Base-by-base conservation (phyloP, 768 basidiomycete genomes). In the Boletus rubropictus region DNA sequence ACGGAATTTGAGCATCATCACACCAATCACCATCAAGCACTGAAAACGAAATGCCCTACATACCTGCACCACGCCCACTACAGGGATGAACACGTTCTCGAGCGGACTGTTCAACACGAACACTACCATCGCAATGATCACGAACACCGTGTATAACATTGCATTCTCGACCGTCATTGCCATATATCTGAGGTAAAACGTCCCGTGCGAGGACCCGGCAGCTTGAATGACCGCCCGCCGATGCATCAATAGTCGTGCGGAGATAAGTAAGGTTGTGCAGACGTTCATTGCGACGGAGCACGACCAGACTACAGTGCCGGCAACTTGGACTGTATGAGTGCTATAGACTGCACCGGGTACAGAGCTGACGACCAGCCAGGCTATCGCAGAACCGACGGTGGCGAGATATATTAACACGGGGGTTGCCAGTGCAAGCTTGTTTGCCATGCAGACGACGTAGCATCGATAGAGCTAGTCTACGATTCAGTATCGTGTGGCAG, bases 121-220 rank as follows among this genome's bases (percentile, higher is more conserved):
- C 14, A 47, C 44, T 2, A 48, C 27, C 31, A 62, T 11, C 1
- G 50, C 48, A 2, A 54, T 12, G 27, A 59, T 31, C 10, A 15
- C 50, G 5, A 54, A 56, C 15, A 24, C 25, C 0, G 59, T 53
- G 22, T 61, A 61, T 24, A 61, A 29, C 36, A 46, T 0, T 0
- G 59, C 59, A 46, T 60, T 60, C 46, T 61, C 59, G 37, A 61
- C 51, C 18, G 57, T 54, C 54, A 61, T 52, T 3, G 54, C 49
- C 60, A 62, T 56, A 21, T 56, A 61, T 2, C 46, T 25, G 31
- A 61, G 39, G 25, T 62, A 60, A 17, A 61, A 52, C n/a, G 42
- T 14, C 2, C 54, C 59, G 4, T 56, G 54, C 1, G 35, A 44
- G 0, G 46, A 37, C 2, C 60, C 59, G 36, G 51, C 14, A 1